Base-by-base conservation (phyloP, 2,329 filamentous ascomycete genomes). In the Claviceps spartinae region DNA sequence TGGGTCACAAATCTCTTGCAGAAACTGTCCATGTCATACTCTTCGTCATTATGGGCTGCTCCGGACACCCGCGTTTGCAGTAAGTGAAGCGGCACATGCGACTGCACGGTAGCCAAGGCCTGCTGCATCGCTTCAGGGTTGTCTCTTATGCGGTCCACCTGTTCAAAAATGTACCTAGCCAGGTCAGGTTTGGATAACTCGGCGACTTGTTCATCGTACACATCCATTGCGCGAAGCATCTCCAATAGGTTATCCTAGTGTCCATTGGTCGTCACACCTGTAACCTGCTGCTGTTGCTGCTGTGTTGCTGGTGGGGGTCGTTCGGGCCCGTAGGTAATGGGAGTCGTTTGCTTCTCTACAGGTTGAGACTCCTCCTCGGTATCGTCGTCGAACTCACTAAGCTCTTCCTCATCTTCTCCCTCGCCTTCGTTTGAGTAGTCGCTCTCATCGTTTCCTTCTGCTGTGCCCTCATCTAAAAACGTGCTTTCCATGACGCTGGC, bases 401-500 rank as follows among this genome's bases (percentile, higher is more conserved):
- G 76, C 51, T 79, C 79, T 54, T 79, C 81, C 57, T 76, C 81
- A 37, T 48, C 47, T 7, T 75, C 79, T 48, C 80, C 79, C 48
- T 75, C 79, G 48, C 81, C 79, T 49, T 76, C 79, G 43, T 79
- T 76, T n/a, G 76, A 77, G 60, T 83, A 82, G 56, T 83, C 82
- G 61, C 77, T 82, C 57, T 82, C 79, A 46, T 55, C 49, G 36
- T 76, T 77, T 26, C 72, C 77, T 48, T 78, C 77, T 38, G 57
- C 61, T 47, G 72, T 70, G 43, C 70, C 70, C 49, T 72, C 70
- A 58, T 76, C 76, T 34, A 79, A 76, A 58, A 83, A 82, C 67
- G 65, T 74, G 62, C 63, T 78, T 65, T 81, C 82, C 57, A 79
- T 73, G 57, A 78, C 79, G 57, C 72, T 76, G 52, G 72, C 77